These are phyloP conservation scores for Chimonanthus praecox DNA, from an alignment of 164 flowering plant species.

Conservation along the genomic window DNA sequence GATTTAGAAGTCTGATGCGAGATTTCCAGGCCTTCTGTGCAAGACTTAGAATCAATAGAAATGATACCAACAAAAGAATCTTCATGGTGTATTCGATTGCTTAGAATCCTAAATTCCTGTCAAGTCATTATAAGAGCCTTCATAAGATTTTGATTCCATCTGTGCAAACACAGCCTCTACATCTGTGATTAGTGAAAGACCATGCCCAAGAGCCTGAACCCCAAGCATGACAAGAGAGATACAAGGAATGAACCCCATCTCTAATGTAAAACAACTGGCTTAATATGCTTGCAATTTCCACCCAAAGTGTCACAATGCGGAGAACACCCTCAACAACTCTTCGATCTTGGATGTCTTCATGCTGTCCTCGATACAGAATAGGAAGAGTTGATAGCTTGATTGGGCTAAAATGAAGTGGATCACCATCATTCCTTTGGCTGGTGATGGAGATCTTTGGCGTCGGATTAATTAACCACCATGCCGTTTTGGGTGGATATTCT, in stretches of 20 bases:
- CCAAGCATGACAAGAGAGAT: slow-evolving; percentile 81
- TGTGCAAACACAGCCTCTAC: slow-evolving; percentile 60
- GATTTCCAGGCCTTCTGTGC: slow-evolving; percentile 83
- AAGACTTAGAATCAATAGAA: slow-evolving; percentile 66
- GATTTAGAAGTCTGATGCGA: slow-evolving; percentile 53
- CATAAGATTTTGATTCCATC: slow-evolving; percentile 35
- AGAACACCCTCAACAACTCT: slow-evolving; percentile 71
- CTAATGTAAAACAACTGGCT: slow-evolving; percentile 63
- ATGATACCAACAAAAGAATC: slow-evolving; percentile 56
- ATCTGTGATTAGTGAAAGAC: slow-evolving; percentile 70
- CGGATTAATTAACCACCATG: slow-evolving; percentile 69
- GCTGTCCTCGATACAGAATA: slow-evolving; percentile 58
- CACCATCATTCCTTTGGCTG: slow-evolving; percentile 70
- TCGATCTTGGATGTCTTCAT: slow-evolving; percentile 71
- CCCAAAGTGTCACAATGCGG: slow-evolving; percentile 60
- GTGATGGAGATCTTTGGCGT: slow-evolving; percentile 62
- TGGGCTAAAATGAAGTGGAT: slow-evolving; percentile 55
- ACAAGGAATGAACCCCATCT: slow-evolving; percentile 47
- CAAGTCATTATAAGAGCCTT: slow-evolving; percentile 34
- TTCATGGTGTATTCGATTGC: slow-evolving; percentile 57
- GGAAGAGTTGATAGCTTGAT: slow-evolving; percentile 60
- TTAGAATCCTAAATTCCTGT: slow-evolving; percentile 41
- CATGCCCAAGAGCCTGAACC: slow-evolving; percentile 77
- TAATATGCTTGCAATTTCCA: slow-evolving; percentile 52
- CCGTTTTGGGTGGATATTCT: slow-evolving; percentile 71